Evolutionary conservation across 1,284 basidiomycete species (phyloP), one percentile per base, ranked within the genome.

Genomic region (Cutaneotrichosporon cavernicola): DNA sequence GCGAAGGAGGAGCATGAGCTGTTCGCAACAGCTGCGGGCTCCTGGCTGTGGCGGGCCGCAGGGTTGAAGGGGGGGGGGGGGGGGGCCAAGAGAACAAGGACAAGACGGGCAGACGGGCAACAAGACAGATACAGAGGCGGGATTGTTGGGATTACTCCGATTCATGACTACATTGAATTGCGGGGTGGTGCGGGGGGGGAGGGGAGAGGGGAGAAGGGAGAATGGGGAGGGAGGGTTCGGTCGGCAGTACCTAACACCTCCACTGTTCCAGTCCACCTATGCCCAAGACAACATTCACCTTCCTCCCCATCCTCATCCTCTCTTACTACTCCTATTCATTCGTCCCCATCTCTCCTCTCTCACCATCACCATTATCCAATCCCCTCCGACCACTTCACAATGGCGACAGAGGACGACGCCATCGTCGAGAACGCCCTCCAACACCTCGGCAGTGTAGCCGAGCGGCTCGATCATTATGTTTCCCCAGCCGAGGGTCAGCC

Each of bases 401-500:
- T 58, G 56, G 38, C 30, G 22, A 34, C 30, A 3, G 32, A 34
- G 9, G 58, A 60, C 49, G 16, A 51, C 36, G 32, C 36, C 22
- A 32, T 31, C 16, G 58, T 60, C 50, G 58, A 51, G 5, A 38
- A 34, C 50, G 49, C 56, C 26, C 56, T 58, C 22, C 56, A 55
- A 18, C 60, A 53, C 18, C 51, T 53, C 36, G 60, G 60, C 9
- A 49, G 32, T 13, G 51, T 26, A 30, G 51, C 51, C 40, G 51
- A 53, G 51, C 51, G 22, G 18, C 51, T 53, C 38, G 51, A 46
- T 40, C 40, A 26, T 40, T 38, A 34, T n/a, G 40, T 40, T 26
- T 26, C 26, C 2, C 22, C 60, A 11, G 40, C 38, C 38, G 60
- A 50, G 38, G n/a, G 11, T 11, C 53, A 55, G 53, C 34, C 30